These are phyloP conservation scores for Diospyros lotus DNA, from an alignment of 148 eudicot species.

Conservation along the genomic window DNA sequence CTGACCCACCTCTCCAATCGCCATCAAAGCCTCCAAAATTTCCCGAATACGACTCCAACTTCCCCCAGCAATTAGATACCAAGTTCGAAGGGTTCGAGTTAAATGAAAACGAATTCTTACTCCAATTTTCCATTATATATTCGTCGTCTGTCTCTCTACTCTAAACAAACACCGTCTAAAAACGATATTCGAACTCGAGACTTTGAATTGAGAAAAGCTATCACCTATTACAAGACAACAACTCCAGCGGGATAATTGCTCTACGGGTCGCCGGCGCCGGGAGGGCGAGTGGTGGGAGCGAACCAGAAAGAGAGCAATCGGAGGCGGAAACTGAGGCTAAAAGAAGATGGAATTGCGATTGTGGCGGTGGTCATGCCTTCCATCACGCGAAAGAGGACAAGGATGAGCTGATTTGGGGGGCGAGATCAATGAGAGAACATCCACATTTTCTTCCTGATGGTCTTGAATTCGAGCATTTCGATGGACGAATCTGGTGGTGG, in stretches of 20 bases:
- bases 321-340: conserved; percentile 22
- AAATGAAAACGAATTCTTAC: conserved; percentile 20
- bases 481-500: neutral
- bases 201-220: too few species aligned
- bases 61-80: conserved; percentile 6
- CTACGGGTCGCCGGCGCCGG: conserved; percentile 37
- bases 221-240: too few species aligned
- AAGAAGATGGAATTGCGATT: conserved; percentile 11
- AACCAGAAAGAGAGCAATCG: conserved; percentile 48
- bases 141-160: too few species aligned
- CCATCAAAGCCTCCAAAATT: conserved; percentile 9
- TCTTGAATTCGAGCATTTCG: conserved; percentile 21
- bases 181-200: too few species aligned
- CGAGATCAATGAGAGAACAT: conserved; percentile 24
- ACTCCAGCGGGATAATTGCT: too few species aligned
- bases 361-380: conserved; percentile 22
- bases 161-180: too few species aligned
- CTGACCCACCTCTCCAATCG: conserved; percentile 18
- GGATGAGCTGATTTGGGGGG: neutral
- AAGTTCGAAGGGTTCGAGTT: conserved; percentile 3
- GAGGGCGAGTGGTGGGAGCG: conserved; percentile 54
- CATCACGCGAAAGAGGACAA: conserved; percentile 15
- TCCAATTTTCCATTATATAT: neutral
- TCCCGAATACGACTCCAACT: conserved; percentile 14
- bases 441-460: conserved; percentile 36